Base-by-base conservation (phyloP, 2,329 filamentous ascomycete species). In the Colletotrichum spinosum region DNA sequence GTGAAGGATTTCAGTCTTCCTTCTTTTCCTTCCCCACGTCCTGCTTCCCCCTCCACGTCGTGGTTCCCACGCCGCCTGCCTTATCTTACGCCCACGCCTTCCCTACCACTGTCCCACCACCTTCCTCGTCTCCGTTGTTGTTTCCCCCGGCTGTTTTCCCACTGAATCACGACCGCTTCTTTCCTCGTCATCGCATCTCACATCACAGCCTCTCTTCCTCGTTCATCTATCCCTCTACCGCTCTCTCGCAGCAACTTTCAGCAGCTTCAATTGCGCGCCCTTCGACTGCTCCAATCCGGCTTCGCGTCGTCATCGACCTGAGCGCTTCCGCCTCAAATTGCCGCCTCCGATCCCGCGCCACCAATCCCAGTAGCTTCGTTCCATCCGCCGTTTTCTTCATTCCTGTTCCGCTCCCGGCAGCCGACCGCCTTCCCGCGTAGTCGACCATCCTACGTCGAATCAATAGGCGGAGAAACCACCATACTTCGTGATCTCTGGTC, bases 131-230 rank as follows among this genome's bases (percentile, higher is more conserved):
- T 52, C 52, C 10, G 62, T 55, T 48, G 46, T 52, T 25, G 25
- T 25, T 25, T 25, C 52, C 62, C 57, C 58, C 58, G 45, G 56
- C 42, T 52, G 46, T 41, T 42, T 48, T 48, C n/a, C 46, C 45
- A 15, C 25, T 25, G 25, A 25, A 38, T 57, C 57, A 65, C 62
- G 62, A 62, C 52, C 57, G 62, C 62, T 41, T 65, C 58, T 65
- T 56, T 52, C 46, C 51, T 51, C 51, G 41, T 55, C 51, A 37
- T 25, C 50, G 25, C 25, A 25, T 25, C 25, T 25, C 25, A 25
- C 46, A 38, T 53, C 56, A 52, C 56, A 41, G 48, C 48, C 39
- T 52, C 51, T 45, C 35, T 38, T 44, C 51, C 34, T 38, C 13
- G 11, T 25, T 34, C 46, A 38, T 25, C 17, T 46, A 12, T 50